These are phyloP conservation scores for Sphenostylis stenocarpa DNA, from an alignment of 306 rosid species.

Conservation along the genomic window DNA sequence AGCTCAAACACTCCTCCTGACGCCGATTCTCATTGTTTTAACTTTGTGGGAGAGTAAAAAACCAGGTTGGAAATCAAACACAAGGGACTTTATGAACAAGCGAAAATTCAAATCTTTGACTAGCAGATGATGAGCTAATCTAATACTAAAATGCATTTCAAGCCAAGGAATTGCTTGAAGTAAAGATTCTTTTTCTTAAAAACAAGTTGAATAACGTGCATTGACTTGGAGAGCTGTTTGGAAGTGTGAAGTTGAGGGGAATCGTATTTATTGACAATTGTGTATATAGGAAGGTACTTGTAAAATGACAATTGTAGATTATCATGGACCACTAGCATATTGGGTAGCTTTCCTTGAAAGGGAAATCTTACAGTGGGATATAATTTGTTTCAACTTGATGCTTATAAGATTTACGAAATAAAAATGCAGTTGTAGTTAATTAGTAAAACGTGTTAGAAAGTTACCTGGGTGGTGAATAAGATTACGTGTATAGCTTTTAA, in stretches of 20 bases:
- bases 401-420: not conserved
- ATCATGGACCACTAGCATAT: not conserved
- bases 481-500: too few relatives aligned
- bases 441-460: not conserved
- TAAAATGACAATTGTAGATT: conserved; percentile 2
- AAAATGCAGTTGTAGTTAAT: not conserved
- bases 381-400: not conserved
- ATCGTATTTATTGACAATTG: not conserved
- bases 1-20: not conserved
- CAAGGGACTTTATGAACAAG: not conserved
- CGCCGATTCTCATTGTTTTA: conserved; percentile 28
- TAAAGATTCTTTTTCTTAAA: not conserved
- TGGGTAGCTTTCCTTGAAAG: not conserved
- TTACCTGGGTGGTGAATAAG: not conserved
- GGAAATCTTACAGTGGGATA: not conserved
- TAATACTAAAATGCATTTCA: not conserved
- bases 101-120: conserved; percentile 19
- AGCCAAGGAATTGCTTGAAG: conserved; percentile 3
- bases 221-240: conserved; percentile 24
- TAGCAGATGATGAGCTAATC: not conserved
- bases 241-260: not conserved
- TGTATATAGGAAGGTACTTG: not conserved
- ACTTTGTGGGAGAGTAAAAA: not conserved
- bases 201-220: conserved; percentile 25
- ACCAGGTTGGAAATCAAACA: not conserved